A percentile compares a stretch with the other conserved stretches of the same genome.
Evolutionary conservation across 2,329 filamentous ascomycete genomes (phyloP).

Genomic region (Aspergillus brasiliensis): DNA sequence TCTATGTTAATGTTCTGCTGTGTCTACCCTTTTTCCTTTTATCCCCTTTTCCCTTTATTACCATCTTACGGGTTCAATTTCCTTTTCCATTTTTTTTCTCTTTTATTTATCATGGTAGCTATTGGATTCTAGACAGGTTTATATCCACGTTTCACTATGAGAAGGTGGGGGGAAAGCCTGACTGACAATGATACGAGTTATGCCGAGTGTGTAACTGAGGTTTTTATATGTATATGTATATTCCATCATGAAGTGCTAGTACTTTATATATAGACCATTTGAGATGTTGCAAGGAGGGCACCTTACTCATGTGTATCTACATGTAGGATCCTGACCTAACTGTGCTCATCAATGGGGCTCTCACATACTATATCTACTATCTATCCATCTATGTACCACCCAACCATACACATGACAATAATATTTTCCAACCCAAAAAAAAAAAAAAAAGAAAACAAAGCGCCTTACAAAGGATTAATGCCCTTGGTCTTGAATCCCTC

Average conservation of each 20-base stretch:
- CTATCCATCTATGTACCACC: neutral
- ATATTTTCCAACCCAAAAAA: neutral
- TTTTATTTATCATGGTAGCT: conserved; percentile 16
- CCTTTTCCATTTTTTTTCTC: no score
- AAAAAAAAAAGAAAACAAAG: no score
- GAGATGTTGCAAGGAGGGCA: neutral
- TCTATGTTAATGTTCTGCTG: conserved; percentile 1
- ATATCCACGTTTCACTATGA: neutral
- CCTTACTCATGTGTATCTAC: no score
- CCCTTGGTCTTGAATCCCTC: conserved; percentile 50
- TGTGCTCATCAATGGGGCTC: no score
- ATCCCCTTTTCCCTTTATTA: neutral
- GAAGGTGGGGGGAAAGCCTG: neutral
- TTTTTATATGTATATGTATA: neutral
- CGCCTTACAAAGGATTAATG: conserved; percentile 28
- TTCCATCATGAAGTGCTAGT: neutral
- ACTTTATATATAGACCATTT: neutral
- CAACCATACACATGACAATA: neutral
- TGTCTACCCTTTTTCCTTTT: neutral
- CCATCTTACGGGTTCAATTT: neutral
- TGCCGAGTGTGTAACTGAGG: conserved; percentile 14
- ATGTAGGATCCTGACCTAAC: no score
- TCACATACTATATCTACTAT: no score
- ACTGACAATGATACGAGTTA: conserved; percentile 25
- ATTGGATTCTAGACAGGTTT: conserved; percentile 20